Conservation (phyloP, 2,329 filamentous ascomycete genomes). For the Biscogniauxia mediterranea region DNA sequence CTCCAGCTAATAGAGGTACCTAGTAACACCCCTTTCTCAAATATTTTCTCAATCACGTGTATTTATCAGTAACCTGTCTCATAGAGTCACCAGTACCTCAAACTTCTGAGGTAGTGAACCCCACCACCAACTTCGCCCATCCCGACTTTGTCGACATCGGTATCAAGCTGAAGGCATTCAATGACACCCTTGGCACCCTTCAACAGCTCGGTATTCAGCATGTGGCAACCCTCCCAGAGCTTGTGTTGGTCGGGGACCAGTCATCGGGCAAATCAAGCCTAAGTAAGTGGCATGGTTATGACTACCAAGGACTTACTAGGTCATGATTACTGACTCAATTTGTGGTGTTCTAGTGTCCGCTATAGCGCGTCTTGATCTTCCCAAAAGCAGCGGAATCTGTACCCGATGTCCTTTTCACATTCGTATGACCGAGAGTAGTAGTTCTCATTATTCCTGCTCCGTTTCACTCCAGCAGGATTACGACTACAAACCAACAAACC, state of each 20-base stretch:
- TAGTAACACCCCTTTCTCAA: background rate
- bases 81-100: background rate
- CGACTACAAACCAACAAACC: constrained; percentile 41
- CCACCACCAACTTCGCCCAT: constrained; percentile 18
- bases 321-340: background rate
- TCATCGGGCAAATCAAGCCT: constrained; percentile 71
- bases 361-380: constrained; percentile 40
- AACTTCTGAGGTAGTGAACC: background rate
- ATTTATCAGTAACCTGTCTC: background rate
- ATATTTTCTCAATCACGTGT: background rate
- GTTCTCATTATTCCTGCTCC: constrained; percentile 60
- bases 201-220: constrained; percentile 68
- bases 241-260: constrained; percentile 80
- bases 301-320: background rate
- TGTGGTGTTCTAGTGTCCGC: constrained; percentile 10
- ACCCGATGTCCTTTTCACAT: constrained; percentile 79
- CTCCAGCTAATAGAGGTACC: background rate
- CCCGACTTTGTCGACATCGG: constrained; percentile 50
- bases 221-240: constrained; percentile 67
- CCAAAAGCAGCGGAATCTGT: constrained; percentile 48
- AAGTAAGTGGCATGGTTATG: constrained; percentile 22
- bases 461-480: constrained; percentile 65
- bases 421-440: constrained; percentile 55
- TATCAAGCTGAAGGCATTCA: constrained; percentile 56
- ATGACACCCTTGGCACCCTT: constrained; percentile 63